Base-by-base conservation (phyloP, 768 basidiomycete species). In the Leccinum disarticulatum region DNA sequence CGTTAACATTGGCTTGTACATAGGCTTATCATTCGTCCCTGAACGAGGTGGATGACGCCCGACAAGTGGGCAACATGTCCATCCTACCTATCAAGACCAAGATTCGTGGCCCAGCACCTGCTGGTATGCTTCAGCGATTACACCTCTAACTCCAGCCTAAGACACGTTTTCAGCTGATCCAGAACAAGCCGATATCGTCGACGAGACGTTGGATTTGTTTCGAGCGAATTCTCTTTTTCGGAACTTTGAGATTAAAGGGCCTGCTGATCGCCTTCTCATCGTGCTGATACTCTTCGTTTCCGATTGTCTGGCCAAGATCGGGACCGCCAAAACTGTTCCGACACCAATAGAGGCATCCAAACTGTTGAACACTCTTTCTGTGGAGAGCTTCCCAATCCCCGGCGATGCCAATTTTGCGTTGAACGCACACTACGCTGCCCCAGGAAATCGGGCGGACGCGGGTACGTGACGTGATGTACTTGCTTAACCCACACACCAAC, bases 191-290 rank as follows among this genome's bases (percentile, higher is more conserved):
- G 97, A 99, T 74, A 94, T 98, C 66, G 83, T 98, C 64, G 95
- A 98, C 76, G 97, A 99, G 77, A 88, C 94, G 2, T 80, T 99
- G 50, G 92, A 96, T 77, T 86, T 98, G 61, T 99, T 99, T 79
- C 91, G 97, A 57, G 95, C 96, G 70, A 99, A 99, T 77, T 97
- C 95, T 38, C 88, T 99, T 61, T 99, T 99, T 79, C 90, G 97
- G 70, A 98, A 98, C 79, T 99, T 98, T 68, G 97, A 99, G 80
- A 98, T 99, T 84, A 96, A 98, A 74, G 95, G 95, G 17, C 92
- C 93, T 56, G 94, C 95, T 54, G 95, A 97, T 81, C 88, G 95
- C 59, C 87, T 93, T 43, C 83, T 99, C 70, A 98, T 99, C 80
- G 86, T 98, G 73, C 86, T 98, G 69, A 97, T 98, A 74, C 89